Evolutionary conservation across 2,329 filamentous ascomycete genomes (phyloP).

Genomic region (Aspergillus carbonarius): DNA sequence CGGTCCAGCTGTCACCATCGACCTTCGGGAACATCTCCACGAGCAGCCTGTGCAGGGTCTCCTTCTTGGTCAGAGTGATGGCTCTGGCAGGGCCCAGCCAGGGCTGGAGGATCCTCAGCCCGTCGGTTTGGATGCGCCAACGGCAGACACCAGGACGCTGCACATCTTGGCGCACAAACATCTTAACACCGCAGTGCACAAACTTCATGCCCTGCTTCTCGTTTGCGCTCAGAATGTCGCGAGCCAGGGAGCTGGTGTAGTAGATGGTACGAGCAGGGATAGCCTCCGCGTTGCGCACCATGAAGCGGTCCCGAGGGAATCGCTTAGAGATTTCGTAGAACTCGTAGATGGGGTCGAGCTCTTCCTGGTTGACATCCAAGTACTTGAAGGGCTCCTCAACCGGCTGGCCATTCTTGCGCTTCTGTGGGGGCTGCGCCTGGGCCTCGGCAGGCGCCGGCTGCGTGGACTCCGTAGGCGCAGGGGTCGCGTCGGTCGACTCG

Average conservation of each 20-base stretch:
- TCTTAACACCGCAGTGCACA: constrained; percentile 94
- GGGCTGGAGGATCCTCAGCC: constrained; percentile 83
- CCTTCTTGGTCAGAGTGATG: constrained; percentile 71
- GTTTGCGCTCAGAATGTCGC: constrained; percentile 82
- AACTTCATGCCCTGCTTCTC: constrained; percentile 92
- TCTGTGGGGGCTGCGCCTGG: constrained; percentile 27
- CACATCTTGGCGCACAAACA: constrained; percentile 97
- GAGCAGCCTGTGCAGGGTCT: constrained; percentile 77
- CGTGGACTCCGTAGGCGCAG: constrained; percentile 18
- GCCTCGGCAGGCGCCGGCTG: constrained; percentile 12
- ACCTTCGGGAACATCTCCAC: constrained; percentile 97
- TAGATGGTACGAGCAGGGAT: constrained; percentile 93
- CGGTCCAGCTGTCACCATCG: constrained; percentile 68
- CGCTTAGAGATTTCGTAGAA: constrained; percentile 83
- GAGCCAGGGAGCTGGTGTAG: constrained; percentile 82
- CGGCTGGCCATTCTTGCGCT: constrained; percentile 47
- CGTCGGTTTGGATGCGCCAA: constrained; percentile 95
- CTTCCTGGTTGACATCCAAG: constrained; percentile 69
- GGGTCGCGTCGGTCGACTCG: constrained; percentile 25
- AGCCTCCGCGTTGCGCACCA: constrained; percentile 90
- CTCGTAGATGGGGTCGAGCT: constrained; percentile 71
- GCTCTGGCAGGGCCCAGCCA: constrained; percentile 80
- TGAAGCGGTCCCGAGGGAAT: constrained; percentile 88
- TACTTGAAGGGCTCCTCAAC: constrained; percentile 96
- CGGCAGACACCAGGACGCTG: constrained; percentile 82